Conservation (phyloP, 345 rosid species). For the Eucalyptus urophylla region DNA sequence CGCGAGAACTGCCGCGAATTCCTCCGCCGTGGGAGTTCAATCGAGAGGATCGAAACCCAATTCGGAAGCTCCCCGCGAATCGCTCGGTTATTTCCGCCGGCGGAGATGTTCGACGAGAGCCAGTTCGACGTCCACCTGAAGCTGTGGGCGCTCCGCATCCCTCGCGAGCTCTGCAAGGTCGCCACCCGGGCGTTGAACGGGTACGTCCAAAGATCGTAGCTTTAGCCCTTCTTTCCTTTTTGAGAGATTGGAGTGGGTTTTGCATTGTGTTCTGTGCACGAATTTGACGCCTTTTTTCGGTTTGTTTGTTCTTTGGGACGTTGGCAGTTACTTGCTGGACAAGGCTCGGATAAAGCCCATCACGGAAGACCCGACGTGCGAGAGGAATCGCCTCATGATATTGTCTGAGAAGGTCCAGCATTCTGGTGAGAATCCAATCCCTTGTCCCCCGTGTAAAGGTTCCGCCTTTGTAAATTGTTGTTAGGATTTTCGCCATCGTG, state of each 20-base stretch:
- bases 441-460: not conserved
- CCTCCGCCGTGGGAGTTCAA: not conserved
- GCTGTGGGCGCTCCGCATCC: constrained; percentile 75
- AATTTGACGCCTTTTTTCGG: not conserved
- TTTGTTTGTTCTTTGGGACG: not conserved
- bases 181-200: constrained; percentile 62
- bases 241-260: not conserved
- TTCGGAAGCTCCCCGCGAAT: not conserved
- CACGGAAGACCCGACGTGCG: constrained; percentile 58
- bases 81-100: not conserved
- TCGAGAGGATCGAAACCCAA: not conserved
- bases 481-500: not conserved
- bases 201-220: constrained; percentile 8
- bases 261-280: not conserved
- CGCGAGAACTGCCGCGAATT: not conserved
- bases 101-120: constrained; percentile 51
- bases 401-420: constrained; percentile 54
- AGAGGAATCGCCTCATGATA: constrained; percentile 54
- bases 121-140: constrained; percentile 59
- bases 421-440: constrained; percentile 26
- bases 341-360: constrained; percentile 78
- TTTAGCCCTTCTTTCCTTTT: not conserved
- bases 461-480: not conserved
- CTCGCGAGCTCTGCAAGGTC: constrained; percentile 64
- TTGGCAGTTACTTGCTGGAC: constrained; percentile 65